Evolutionary conservation across 1,284 basidiomycete genomes (phyloP).

Genomic region (Bjerkandera adusta): DNA sequence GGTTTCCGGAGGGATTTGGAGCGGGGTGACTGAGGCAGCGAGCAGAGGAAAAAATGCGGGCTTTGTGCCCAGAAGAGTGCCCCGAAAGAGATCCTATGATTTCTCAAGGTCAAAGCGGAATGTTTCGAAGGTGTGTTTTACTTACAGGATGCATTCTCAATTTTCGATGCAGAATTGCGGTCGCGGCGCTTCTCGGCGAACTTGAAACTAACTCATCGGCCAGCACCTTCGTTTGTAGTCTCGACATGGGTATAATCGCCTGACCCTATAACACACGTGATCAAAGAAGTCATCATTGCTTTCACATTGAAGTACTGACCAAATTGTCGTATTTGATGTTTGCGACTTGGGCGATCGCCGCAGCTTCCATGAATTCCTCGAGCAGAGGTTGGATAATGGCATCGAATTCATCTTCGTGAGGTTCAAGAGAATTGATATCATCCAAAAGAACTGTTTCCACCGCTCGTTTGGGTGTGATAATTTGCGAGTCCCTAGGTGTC

Average conservation of each 20-base stretch:
- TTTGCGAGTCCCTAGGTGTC: neutral
- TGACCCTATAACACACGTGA: conserved; percentile 9
- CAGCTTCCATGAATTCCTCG: conserved; percentile 19
- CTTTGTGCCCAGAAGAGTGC: conserved; percentile 14
- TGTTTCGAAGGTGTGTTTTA: neutral
- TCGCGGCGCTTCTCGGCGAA: neutral
- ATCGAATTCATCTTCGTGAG: conserved; percentile 24
- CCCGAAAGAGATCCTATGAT: conserved; percentile 21
- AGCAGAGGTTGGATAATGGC: conserved; percentile 20
- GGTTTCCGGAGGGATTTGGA: conserved; percentile 11
- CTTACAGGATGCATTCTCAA: conserved; percentile 18
- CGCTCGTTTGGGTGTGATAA: neutral
- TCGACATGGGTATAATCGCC: conserved; percentile 15
- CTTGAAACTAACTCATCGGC: conserved; percentile 9
- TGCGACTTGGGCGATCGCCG: conserved; percentile 18
- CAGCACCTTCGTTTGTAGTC: conserved; percentile 14
- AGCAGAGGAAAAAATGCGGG: conserved; percentile 6
- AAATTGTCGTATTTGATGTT: conserved; percentile 15
- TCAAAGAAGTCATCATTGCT: neutral
- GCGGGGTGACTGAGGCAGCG: conserved; percentile 20
- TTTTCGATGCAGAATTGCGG: conserved; percentile 15
- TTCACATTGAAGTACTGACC: conserved; percentile 15
- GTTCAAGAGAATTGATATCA: too few species aligned
- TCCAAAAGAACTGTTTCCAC: too few species aligned
- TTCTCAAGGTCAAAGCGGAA: neutral